phyloP scores from a whole-genome alignment of 2,329 filamentous ascomycete genomes.

The Aspergillus fischeri region DNA sequence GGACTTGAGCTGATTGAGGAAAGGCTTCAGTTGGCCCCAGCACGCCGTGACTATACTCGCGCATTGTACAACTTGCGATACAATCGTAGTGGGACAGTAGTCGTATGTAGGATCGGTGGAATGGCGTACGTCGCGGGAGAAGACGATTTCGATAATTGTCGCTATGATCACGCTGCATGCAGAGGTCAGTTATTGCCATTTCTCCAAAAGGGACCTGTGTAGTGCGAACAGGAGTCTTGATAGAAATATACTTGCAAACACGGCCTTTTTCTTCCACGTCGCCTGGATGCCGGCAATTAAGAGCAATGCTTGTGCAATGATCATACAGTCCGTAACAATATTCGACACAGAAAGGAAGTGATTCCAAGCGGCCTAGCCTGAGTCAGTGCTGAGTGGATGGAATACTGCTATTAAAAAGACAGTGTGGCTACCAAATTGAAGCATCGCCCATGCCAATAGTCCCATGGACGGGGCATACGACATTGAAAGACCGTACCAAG shows the following conservation, averaged over 20 bases:
- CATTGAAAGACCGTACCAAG: slow-evolving; percentile 19
- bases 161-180: slow-evolving; percentile 10
- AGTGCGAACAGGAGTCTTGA: slow-evolving; percentile 17
- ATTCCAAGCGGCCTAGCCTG: slow-evolving; percentile 10
- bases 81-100: slow-evolving; percentile 17
- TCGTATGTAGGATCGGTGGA: slow-evolving; percentile 15
- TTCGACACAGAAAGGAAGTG: slow-evolving; percentile 17
- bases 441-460: slow-evolving; percentile 16
- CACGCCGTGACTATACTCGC: slow-evolving; percentile 23
- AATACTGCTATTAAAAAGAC: background rate
- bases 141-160: slow-evolving; percentile 11
- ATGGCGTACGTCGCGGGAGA: slow-evolving; percentile 6
- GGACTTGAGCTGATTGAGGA: slow-evolving; percentile 18
- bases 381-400: background rate
- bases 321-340: slow-evolving; percentile 19
- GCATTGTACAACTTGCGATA: slow-evolving; percentile 16
- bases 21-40: slow-evolving; percentile 19
- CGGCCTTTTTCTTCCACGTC: slow-evolving; percentile 11
- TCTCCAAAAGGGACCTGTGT: too few species aligned
- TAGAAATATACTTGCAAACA: slow-evolving; percentile 19
- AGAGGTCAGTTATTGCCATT: background rate
- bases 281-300: slow-evolving; percentile 19
- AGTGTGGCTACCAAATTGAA: slow-evolving; percentile 12
- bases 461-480: slow-evolving; percentile 14
- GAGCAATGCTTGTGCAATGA: slow-evolving; percentile 18